These are phyloP conservation scores for Aegilops tauschii DNA, from an alignment of 176 grass and related monocot species.

Conservation along the genomic window DNA sequence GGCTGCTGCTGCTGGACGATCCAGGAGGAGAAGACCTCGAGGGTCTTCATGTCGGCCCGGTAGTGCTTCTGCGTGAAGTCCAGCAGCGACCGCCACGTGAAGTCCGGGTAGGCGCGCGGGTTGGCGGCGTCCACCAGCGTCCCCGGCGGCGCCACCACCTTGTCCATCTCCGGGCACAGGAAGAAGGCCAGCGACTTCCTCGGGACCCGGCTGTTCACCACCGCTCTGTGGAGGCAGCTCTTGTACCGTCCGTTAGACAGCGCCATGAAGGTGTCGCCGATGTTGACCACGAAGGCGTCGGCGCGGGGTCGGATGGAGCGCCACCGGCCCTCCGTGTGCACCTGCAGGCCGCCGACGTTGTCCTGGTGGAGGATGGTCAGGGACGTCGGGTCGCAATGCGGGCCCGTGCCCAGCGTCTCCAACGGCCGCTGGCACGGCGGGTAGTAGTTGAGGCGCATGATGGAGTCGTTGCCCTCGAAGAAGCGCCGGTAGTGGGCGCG, in stretches of 20 bases:
- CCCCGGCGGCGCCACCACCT: constrained; percentile 58
- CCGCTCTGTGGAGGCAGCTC: constrained; percentile 87
- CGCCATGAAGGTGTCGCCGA: constrained; percentile 98
- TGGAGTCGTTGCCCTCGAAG: constrained; percentile 80
- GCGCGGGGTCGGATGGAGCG: constrained; percentile 37
- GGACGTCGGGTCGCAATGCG: constrained; percentile 90
- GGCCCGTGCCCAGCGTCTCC: constrained; percentile 70
- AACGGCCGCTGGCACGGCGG: constrained; percentile 79
- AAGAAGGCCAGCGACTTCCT: constrained; percentile 86
- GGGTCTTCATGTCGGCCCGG: constrained; percentile 83
- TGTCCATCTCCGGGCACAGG: constrained; percentile 80
- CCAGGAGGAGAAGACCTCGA: constrained; percentile 76
- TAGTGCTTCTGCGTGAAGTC: constrained; percentile 95
- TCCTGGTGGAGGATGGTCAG: constrained; percentile 99
- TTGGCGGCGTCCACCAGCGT: constrained; percentile 39
- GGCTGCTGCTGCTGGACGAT: neutral
- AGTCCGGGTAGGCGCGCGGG: constrained; percentile 81
- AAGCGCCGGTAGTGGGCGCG: constrained; percentile 49
- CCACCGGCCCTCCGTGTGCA: constrained; percentile 52
- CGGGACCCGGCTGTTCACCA: constrained; percentile 58
- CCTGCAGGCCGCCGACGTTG: constrained; percentile 79
- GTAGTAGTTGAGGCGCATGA: constrained; percentile 98
- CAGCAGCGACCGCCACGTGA: constrained; percentile 83
- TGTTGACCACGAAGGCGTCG: constrained; percentile 73
- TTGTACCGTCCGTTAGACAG: constrained; percentile 81